Percentiles rank a stretch among this genome's conserved stretches.
These are phyloP conservation scores for Artemisia annua DNA, from an alignment of 129 eudicot species.

Conservation along the genomic window DNA sequence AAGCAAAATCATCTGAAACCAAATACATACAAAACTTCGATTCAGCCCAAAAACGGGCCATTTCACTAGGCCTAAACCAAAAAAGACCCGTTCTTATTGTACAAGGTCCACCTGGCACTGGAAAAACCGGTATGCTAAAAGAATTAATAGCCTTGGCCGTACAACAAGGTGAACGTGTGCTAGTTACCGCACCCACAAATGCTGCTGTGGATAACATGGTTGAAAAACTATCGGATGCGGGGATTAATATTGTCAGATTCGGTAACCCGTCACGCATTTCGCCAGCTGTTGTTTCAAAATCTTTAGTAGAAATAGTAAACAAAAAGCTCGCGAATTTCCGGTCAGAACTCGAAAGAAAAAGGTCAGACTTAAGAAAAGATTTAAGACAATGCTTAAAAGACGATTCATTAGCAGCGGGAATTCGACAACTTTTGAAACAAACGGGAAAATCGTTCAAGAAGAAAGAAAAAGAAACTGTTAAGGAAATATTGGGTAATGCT, in stretches of 20 bases:
- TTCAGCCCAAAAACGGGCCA: conserved; percentile 70
- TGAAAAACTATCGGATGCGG: conserved; percentile 69
- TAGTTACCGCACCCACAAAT: conserved; percentile 93
- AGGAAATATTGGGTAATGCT: conserved; percentile 69
- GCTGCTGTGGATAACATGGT: conserved; percentile 97
- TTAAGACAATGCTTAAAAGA: conserved; percentile 77
- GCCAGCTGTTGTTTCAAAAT: conserved; percentile 72
- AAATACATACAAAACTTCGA: conserved; percentile 42
- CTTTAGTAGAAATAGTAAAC: conserved; percentile 77
- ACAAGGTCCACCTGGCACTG: conserved; percentile 98
- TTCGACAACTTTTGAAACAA: conserved; percentile 92
- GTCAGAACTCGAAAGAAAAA: conserved; percentile 77
- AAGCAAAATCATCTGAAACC: conserved; percentile 48
- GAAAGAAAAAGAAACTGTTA: conserved; percentile 84
- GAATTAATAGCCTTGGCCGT: conserved; percentile 62
- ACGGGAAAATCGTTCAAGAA: conserved; percentile 74
- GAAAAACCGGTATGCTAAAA: conserved; percentile 79
- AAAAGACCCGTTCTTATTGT: conserved; percentile 74
- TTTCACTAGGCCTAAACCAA: conserved; percentile 78
- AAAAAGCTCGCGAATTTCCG: conserved; percentile 50
- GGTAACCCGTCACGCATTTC: conserved; percentile 95
- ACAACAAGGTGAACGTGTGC: conserved; percentile 75
- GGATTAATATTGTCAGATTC: conserved; percentile 69
- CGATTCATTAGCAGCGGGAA: conserved; percentile 94
- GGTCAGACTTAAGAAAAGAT: conserved; percentile 79